Evolutionary conservation across 169 alveolate species (phyloP), one percentile per base, ranked within the genome.

Genomic region (Plasmodium malariae): DNA sequence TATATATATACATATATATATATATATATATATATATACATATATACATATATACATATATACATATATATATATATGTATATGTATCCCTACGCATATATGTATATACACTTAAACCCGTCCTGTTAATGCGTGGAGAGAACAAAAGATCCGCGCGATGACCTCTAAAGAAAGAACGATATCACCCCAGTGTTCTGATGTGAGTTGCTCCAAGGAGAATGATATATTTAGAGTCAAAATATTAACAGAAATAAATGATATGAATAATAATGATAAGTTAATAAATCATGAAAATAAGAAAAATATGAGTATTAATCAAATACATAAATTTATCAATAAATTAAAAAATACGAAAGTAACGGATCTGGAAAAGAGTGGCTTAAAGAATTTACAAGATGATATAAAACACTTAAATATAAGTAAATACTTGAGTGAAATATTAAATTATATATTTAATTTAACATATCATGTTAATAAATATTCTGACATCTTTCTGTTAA

Each of bases 321-420:
- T 80, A 65, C 91, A 80, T 37, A 80, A 80, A 51, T 80, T 80
- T 80, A 80, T 80, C 19, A 80, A 80, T 57, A 65, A 59, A 70
- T 14, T 80, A 51, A 80, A 80, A 68, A 80, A 68, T 30, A 40
- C 91, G 32, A 80, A 45, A 65, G 70, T 59, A 32, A 69, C 80
- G 0, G 67, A 68, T 7, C 28, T 80, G 24, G 78, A 80, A 67
- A 51, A 55, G 26, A 80, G 60, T 17, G 26, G 67, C 40, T 54
- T 80, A 12, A 43, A 65, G 17, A 45, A 21, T 19, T 67, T 80
- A 55, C 68, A 48, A 67, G 68, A 80, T 34, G 91, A 80, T 28
- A 80, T 80, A 65, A 80, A 80, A 51, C 48, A 36, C 1, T 55
- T 80, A 54, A 80, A 80, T 51, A 67, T 80, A 21, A 65, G 85